Base-by-base conservation (phyloP, 352 stramenopile genomes). In the Pythium brassicae region DNA sequence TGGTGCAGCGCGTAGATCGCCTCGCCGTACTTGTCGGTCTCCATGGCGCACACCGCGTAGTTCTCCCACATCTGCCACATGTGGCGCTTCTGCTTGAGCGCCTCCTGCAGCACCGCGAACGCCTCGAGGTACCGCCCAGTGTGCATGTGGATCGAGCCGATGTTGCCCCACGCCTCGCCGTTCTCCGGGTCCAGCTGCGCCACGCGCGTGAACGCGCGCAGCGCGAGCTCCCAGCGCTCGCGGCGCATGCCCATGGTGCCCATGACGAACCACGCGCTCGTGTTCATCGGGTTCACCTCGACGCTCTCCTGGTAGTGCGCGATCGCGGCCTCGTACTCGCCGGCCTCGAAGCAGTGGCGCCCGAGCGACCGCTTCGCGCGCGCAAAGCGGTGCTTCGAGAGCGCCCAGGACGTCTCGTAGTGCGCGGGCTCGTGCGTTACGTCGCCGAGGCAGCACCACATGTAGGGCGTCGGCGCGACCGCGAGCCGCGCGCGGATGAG, bases 41-140 rank as follows among this genome's bases (percentile, higher is more conserved):
- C 77, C 72, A 94, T 86, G 4, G 83, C 83, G 50, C 83, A 92
- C 48, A 89, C 66, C 14, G 80, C 64, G 55, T 79, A 92, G 68
- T 97, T 97, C 56, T 97, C 91, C 88, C 88, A 97, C 81, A 97
- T 96, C 48, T 94, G 79, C 87, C 87, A 97, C 83, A 95, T 95
- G 56, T 86, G 65, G 27, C 86, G 84, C 68, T 94, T 94, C 52
- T 96, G 86, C 70, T 96, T 97, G 34, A 96, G 72, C 39, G 81
- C 87, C 43, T 96, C 81, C 57, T 83, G 63, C 39, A 97, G 74
- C 47, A 95, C 87, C 4, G 81, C 75, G 39, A 94, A 88, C 11
- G 89, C 89, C 61, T 92, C 76, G 10, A 68, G 59, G 53, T 86
- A 96, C 27, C 87, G 74, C 22, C 81, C 71, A 43, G 89, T 79